Conservation (phyloP, 768 basidiomycete species). For the Tricholomella constricta region DNA sequence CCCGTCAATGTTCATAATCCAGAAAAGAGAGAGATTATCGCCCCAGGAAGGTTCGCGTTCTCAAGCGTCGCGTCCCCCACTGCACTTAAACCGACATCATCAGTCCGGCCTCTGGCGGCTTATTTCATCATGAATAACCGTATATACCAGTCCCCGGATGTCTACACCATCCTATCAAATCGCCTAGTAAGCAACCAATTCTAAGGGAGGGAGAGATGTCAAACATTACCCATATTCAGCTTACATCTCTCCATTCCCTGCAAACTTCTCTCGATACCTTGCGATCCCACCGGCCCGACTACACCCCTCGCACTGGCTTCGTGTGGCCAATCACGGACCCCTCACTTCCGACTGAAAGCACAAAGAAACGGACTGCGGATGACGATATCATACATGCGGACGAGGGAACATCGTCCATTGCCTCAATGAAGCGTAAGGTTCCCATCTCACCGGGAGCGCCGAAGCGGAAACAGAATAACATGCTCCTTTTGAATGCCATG, state of each 20-base stretch:
- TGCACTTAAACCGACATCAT: constrained; percentile 6
- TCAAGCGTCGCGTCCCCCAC: constrained; percentile 6
- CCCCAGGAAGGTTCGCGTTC: constrained; percentile 72
- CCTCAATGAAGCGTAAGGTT: constrained; percentile 25
- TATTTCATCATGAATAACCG: constrained; percentile 90
- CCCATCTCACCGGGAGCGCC: constrained; percentile 28
- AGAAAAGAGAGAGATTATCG: constrained; percentile 83
- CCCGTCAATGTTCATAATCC: constrained; percentile 84
- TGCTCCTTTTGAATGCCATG: constrained; percentile 78
- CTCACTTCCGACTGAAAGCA: constrained; percentile 39
- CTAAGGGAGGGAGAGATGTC: neutral
- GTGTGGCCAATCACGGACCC: constrained; percentile 81
- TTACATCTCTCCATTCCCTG: constrained; percentile 69
- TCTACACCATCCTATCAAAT: constrained; percentile 83
- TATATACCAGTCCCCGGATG: constrained; percentile 85
- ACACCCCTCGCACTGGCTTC: constrained; percentile 82
- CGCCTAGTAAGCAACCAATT: constrained; percentile 58
- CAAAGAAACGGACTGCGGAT: constrained; percentile 40
- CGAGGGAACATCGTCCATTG: constrained; percentile 19
- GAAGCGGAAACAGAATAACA: constrained; percentile 67
- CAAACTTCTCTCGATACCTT: constrained; percentile 78
- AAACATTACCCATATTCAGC: constrained; percentile 35
- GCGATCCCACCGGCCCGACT: constrained; percentile 74
- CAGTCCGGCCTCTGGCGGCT: constrained; percentile 76
- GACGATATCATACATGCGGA: constrained; percentile 21